Percentiles rank a stretch among this genome's conserved stretches.
These are phyloP conservation scores for Camelina laxa DNA, from an alignment of 345 rosid species.

Conservation along the genomic window DNA sequence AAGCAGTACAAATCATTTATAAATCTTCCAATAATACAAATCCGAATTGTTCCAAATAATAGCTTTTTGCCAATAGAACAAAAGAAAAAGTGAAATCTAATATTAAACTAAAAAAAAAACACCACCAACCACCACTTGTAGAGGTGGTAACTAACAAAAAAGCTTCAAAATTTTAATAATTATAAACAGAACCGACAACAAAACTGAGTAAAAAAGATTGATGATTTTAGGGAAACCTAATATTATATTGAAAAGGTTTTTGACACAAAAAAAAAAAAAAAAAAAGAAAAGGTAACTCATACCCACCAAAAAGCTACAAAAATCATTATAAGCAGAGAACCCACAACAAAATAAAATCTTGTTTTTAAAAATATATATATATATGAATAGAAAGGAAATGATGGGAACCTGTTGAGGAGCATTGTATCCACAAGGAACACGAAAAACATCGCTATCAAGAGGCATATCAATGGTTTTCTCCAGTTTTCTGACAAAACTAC, in stretches of 20 bases:
- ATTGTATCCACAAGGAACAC: slow-evolving; percentile 72
- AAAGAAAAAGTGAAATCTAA: slow-evolving; percentile 9
- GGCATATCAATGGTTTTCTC: slow-evolving; percentile 73
- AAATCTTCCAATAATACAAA: slow-evolving; percentile 13
- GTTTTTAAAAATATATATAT: no score
- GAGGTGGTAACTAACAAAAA: neutral
- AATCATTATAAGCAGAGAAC: slow-evolving; percentile 13
- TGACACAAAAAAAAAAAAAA: no score
- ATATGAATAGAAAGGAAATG: neutral
- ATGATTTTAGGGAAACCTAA: no score
- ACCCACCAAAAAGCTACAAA: neutral
- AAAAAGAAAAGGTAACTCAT: no score
- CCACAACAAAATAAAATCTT: neutral
- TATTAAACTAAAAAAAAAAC: neutral
- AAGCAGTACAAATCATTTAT: neutral
- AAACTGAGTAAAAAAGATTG: neutral
- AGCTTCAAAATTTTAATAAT: slow-evolving; percentile 15
- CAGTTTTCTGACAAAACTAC: slow-evolving; percentile 60
- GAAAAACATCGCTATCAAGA: slow-evolving; percentile 73
- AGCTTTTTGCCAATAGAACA: neutral
- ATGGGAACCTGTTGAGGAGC: slow-evolving; percentile 85
- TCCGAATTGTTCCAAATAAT: neutral
- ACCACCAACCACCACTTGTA: neutral
- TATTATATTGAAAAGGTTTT: no score
- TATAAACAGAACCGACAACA: slow-evolving; percentile 22